Evolutionary conservation across 2,329 filamentous ascomycete genomes (phyloP).

Genomic region (Paecilomyces niveus): DNA sequence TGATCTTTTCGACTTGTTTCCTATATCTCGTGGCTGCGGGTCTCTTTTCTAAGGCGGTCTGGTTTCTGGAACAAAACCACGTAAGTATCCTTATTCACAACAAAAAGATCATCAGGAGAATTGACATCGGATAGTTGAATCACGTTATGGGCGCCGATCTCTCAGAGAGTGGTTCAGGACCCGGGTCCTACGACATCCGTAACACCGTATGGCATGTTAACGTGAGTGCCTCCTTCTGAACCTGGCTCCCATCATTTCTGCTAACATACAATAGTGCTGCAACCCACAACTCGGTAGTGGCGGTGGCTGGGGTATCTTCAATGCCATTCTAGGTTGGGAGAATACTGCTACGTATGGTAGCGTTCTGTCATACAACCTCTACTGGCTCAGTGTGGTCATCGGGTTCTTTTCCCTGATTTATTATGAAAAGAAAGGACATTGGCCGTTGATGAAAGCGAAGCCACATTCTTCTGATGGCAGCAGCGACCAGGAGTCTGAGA

Average conservation of each 20-base stretch:
- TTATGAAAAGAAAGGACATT: slow-evolving; percentile 11
- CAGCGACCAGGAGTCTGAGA: background rate
- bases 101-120: background rate
- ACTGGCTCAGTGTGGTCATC: slow-evolving; percentile 64
- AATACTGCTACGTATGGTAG: slow-evolving; percentile 86
- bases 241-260: background rate
- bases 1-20: slow-evolving; percentile 75
- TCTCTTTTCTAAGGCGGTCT: slow-evolving; percentile 69
- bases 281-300: slow-evolving; percentile 65
- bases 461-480: background rate
- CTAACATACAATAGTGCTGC: slow-evolving; percentile 55
- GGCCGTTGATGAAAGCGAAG: slow-evolving; percentile 7
- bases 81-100: slow-evolving; percentile 14
- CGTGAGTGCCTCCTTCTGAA: slow-evolving; percentile 38
- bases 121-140: slow-evolving; percentile 47
- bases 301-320: slow-evolving; percentile 81
- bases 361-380: slow-evolving; percentile 79
- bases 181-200: slow-evolving; percentile 72
- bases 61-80: slow-evolving; percentile 61
- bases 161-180: slow-evolving; percentile 56
- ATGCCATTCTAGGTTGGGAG: slow-evolving; percentile 77
- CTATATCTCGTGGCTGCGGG: slow-evolving; percentile 79
- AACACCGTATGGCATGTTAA: slow-evolving; percentile 79
- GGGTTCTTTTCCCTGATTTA: slow-evolving; percentile 52
- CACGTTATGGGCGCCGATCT: slow-evolving; percentile 50